A percentile compares a stretch with the other conserved stretches of the same genome.
These are phyloP conservation scores for Leucocoprinus leucothites DNA, from an alignment of 768 basidiomycete species.

Conservation along the genomic window DNA sequence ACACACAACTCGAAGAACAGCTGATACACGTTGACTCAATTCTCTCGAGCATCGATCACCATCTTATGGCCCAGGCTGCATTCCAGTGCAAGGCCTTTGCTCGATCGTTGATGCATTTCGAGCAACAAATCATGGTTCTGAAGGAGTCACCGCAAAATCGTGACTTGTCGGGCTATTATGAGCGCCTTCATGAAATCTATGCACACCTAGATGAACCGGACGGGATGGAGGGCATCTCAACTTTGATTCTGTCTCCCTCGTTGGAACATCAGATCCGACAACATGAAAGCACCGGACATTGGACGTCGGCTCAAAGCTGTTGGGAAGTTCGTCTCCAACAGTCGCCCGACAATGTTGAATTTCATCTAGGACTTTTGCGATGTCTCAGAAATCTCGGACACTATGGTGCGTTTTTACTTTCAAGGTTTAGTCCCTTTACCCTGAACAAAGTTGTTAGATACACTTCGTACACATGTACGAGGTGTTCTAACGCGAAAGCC, in stretches of 20 bases:
- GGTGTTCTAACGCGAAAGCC: constrained; percentile 86
- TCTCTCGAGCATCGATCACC: constrained; percentile 78
- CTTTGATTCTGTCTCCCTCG: constrained; percentile 82
- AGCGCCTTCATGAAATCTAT: constrained; percentile 93
- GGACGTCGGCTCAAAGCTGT: constrained; percentile 99
- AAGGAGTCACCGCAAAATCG: constrained; percentile 35
- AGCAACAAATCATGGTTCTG: constrained; percentile 69
- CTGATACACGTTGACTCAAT: constrained; percentile 76
- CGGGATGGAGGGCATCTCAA: constrained; percentile 97
- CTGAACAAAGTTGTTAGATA: constrained; percentile 53
- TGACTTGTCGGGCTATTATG: constrained; percentile 73
- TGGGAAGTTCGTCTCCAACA: constrained; percentile 96
- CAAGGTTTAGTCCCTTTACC: not conserved
- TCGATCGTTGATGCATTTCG: constrained; percentile 92
- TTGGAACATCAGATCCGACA: constrained; percentile 96
- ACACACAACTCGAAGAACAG: constrained; percentile 49
- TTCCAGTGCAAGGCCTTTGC: constrained; percentile 94
- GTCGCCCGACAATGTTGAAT: constrained; percentile 83
- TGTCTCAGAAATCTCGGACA: constrained; percentile 95
- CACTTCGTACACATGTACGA: constrained; percentile 88
- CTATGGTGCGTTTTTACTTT: constrained; percentile 64
- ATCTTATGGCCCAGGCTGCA: constrained; percentile 90
- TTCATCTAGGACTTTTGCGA: constrained; percentile 85
- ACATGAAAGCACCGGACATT: constrained; percentile 93
- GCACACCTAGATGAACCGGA: constrained; percentile 96